phyloP scores from a whole-genome alignment of 768 basidiomycete species.

The Boletus sensibilis region DNA sequence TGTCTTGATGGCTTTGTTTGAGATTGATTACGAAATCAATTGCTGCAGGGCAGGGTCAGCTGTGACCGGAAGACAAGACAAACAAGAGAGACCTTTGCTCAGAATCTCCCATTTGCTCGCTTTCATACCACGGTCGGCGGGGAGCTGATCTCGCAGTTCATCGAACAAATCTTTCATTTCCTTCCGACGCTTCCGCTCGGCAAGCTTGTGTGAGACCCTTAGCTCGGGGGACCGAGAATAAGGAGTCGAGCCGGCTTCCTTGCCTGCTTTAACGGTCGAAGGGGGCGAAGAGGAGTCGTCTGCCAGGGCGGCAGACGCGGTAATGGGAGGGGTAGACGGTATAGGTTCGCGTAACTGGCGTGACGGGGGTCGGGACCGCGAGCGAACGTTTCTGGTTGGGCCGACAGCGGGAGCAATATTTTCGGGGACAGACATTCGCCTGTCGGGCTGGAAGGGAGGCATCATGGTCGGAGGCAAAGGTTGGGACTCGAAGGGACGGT shows the following conservation, averaged over 20 bases:
- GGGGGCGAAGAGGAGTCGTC: slow-evolving; percentile 47
- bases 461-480: slow-evolving; percentile 48
- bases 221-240: slow-evolving; percentile 96
- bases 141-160: slow-evolving; percentile 89
- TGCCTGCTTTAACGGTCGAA: slow-evolving; percentile 37
- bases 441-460: slow-evolving; percentile 62
- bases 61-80: not conserved
- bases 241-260: slow-evolving; percentile 63
- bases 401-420: slow-evolving; percentile 44
- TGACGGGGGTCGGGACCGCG: slow-evolving; percentile 71
- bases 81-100: slow-evolving; percentile 71
- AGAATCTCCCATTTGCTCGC: slow-evolving; percentile 99
- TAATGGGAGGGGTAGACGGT: slow-evolving; percentile 37
- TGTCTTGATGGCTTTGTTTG: slow-evolving; percentile 74
- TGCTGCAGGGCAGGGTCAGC: slow-evolving; percentile 43
- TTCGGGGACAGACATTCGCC: slow-evolving; percentile 77
- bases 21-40: slow-evolving; percentile 85
- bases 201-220: slow-evolving; percentile 93
- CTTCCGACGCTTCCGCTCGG: slow-evolving; percentile 93
- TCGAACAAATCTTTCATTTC: slow-evolving; percentile 99
- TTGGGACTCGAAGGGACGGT: slow-evolving; percentile 51
- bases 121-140: slow-evolving; percentile 91
- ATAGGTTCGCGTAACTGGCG: slow-evolving; percentile 50
- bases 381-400: slow-evolving; percentile 55
- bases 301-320: slow-evolving; percentile 33